Evolutionary conservation across 2,329 filamentous ascomycete genomes (phyloP).

Genomic region (Penicillium fuscoglaucum): DNA sequence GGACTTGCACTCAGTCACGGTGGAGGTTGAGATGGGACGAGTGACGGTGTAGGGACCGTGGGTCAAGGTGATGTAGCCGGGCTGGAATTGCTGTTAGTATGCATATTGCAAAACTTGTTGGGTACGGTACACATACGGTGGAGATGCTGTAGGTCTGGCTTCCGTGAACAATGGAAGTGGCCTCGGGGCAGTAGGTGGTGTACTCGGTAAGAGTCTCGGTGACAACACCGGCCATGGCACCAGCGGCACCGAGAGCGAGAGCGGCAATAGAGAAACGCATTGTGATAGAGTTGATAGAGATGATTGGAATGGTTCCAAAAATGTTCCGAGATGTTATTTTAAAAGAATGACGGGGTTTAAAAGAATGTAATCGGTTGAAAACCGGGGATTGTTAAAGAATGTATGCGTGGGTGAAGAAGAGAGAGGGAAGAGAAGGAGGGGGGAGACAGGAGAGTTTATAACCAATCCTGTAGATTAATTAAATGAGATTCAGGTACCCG

Average conservation of each 20-base stretch:
- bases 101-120: not conserved
- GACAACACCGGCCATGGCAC: slow-evolving; percentile 46
- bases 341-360: slow-evolving; percentile 15
- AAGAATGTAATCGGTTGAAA: slow-evolving; percentile 29
- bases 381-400: slow-evolving; percentile 21
- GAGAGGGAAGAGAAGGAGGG: not conserved
- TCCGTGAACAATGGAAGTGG: slow-evolving; percentile 65
- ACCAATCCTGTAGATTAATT: slow-evolving; percentile 13
- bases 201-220: slow-evolving; percentile 67
- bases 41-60: slow-evolving; percentile 69
- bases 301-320: slow-evolving; percentile 11
- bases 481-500: slow-evolving; percentile 26
- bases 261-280: slow-evolving; percentile 54
- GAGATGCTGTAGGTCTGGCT: slow-evolving; percentile 69
- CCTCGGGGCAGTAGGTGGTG: slow-evolving; percentile 70
- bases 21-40: slow-evolving; percentile 54
- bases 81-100: slow-evolving; percentile 37
- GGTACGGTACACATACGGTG: slow-evolving; percentile 47
- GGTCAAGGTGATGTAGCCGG: slow-evolving; percentile 70
- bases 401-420: slow-evolving; percentile 19
- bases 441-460: slow-evolving; percentile 14
- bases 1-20: slow-evolving; percentile 49
- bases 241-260: slow-evolving; percentile 42
- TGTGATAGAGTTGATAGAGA: slow-evolving; percentile 33
- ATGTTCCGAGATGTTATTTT: slow-evolving; percentile 10